Evolutionary conservation across 208 protist genomes (phyloP), one percentile per base, ranked within the genome.

Genomic region (Trypanosoma vivax): DNA sequence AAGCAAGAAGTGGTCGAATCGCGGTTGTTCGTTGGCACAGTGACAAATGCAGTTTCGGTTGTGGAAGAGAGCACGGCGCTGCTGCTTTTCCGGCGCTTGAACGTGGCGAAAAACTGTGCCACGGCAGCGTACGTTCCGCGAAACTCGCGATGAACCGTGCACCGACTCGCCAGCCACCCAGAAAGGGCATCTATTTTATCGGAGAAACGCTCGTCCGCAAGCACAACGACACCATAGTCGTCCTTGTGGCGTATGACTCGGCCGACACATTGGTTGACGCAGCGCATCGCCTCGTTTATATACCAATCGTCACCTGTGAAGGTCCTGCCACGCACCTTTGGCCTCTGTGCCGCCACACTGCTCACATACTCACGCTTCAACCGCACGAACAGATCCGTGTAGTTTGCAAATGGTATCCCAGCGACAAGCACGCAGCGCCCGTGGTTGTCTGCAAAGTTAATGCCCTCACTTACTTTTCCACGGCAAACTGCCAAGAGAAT

Each of bases 211-310:
- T 96, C 92, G 56, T 99, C 97, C 24, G 69, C 66, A n/a, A 99
- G 73, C 3, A 99, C 56, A 43, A 99, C 83, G 34, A 83, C 87
- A 29, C 96, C 97, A 66, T 94, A 99, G 73, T 99, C 97, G 39
- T 93, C 64, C 58, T 84, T 83, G 66, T 99, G 97, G 1, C 97
- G 86, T 60, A 99, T 98, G 19, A 98, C 94, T 13, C 97, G 86
- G 5, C 97, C 97, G 30, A 99, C 73, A 41, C 94, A 95, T 76
- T 99, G 97, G 61, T 99, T 99, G 5, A 98, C 96, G 2, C 97
- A 90, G 5, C 97, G 83, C 73, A 92, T 83, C n/a, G 96, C 84
- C 65, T 97, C 85, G 45, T 91, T 85, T 18, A 70, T 50, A 66
- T 99, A 99, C 97, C 97, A 99, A 18, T 88, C 76, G 37, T 87